Evolutionary conservation across 2,329 filamentous ascomycete species (phyloP), one percentile per base, ranked within the genome.

Genomic region (Elsinoe perseae): DNA sequence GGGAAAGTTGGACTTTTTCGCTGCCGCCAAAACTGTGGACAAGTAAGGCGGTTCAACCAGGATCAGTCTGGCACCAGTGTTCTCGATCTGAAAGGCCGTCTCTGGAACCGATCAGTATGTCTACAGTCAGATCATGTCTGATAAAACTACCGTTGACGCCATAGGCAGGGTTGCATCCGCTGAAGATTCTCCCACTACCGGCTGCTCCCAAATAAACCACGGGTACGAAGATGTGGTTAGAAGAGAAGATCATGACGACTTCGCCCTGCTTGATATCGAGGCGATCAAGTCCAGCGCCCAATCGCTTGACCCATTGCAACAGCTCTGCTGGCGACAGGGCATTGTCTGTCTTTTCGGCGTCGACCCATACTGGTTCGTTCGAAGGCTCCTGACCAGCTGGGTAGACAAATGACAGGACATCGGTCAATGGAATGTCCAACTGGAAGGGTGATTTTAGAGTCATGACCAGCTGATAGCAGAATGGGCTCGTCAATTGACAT

Each of bases 201-300:
- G 79, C 74, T 36, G 79, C 74, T 2, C 77, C 79, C 4, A 81
- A 68, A 61, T 80, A 81, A 12, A 76, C 75, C 3, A 76, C 75
- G 0, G 79, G 79, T 1, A 81, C 73, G 60, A 77, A 79, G 36
- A 82, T 75, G 59, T 80, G 76, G 62, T 81, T 82, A 1, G 75
- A 73, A 0, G 76, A 76, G 61, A 76, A 78, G 42, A 80, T 72
- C 71, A 81, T 72, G 28, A 80, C 75, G 1, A 79, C 76, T 53
- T 81, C 78, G 10, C 75, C 75, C 50, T 66, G 69, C 56, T 72
- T 63, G 5, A 81, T 57, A 0, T 75, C 77, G 6, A 77, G 62
- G 2, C 63, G 68, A 50, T 77, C 69, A 12, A 82, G 68, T 3
- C 79, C 78, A 34, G 70, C 66, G 0, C 73, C 76, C n/a, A 82